Evolutionary conservation across 805 yeast genomes (phyloP), one percentile per base, ranked within the genome.

Genomic region (Maudiozyma pseudohumilis): DNA sequence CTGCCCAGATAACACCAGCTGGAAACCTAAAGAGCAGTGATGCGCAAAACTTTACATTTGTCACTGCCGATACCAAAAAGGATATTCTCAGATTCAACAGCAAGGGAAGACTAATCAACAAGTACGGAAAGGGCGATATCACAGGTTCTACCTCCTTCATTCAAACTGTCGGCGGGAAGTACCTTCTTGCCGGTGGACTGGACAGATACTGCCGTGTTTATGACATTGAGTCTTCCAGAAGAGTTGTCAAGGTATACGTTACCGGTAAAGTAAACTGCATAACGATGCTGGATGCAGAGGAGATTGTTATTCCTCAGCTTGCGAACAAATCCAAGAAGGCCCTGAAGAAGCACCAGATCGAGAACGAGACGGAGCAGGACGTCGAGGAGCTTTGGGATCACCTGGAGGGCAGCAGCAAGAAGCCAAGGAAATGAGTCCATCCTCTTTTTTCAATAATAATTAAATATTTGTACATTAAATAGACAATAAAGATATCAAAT

Each of bases 151-250:
- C 61, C 3, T 43, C 56, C 15, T 54, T 42, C 38, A 41, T 58
- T 15, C 37, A 44, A 24, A 38, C 53, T 8, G 23, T 36, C 4
- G 50, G 51, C 1, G 58, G 64, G 4, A 66, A 67, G 8, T 53
- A 80, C 21, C 51, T 88, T 6, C 77, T 77, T 2, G 68, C 84
- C 15, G 96, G 94, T 31, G 94, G 96, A 0, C 69, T 88, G 17
- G 98, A 92, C 53, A 70, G 95, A 50, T 89, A 86, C 50, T 67
- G 85, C 20, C 71, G 96, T 41, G 84, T 83, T 3, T 89, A 73
- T 59, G 80, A 86, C 42, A 54, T 76, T 4, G 62, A 61, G 2
- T 60, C 76, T 1, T 68, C 94, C 36, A 72, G 73, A 31, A 64
- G 75, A 34, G 36, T 61, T 11, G 86, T 76, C 6, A 86, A 86